phyloP scores from a whole-genome alignment of 495 filamentous ascomycete species.

The Podospora pseudopauciseta region DNA sequence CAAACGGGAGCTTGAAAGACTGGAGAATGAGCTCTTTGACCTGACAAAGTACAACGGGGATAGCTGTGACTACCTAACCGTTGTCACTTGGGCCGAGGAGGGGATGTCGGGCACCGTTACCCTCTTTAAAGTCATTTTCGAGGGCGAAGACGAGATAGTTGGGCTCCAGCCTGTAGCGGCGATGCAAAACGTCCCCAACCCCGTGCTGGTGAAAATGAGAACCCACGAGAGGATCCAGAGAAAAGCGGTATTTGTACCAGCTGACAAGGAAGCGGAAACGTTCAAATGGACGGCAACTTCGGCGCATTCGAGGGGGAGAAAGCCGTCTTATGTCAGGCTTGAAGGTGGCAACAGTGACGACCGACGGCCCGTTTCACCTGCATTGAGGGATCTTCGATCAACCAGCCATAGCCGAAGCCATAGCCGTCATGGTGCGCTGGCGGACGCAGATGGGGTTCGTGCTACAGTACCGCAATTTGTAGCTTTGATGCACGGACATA shows the following conservation, averaged over 20 bases:
- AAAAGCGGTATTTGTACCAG: constrained; percentile 25
- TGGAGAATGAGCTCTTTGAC: constrained; percentile 30
- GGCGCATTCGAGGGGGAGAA: neutral
- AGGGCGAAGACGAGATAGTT: constrained; percentile 4
- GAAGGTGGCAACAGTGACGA: neutral
- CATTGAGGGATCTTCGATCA: neutral
- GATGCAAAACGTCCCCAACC: constrained; percentile 27
- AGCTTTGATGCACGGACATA: constrained; percentile 24
- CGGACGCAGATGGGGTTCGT: constrained; percentile 22
- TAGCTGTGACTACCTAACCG: constrained; percentile 22
- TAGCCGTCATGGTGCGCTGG: constrained; percentile 8
- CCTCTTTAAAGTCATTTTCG: constrained; percentile 22
- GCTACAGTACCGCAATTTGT: constrained; percentile 31
- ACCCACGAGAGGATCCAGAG: constrained; percentile 22
- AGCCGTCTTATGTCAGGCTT: constrained; percentile 24
- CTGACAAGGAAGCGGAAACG: constrained; percentile 17
- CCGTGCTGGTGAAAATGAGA: constrained; percentile 24
- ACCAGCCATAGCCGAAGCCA: neutral
- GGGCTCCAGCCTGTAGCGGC: constrained; percentile 26
- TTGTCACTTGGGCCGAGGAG: constrained; percentile 26
- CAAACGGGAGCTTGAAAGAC: constrained; percentile 22
- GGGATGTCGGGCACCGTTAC: constrained; percentile 20
- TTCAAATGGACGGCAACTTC: constrained; percentile 28
- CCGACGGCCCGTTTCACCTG: neutral
- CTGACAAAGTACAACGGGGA: constrained; percentile 24